phyloP scores from a whole-genome alignment of 2,329 filamentous ascomycete species.

The Calonectria ilicicola region DNA sequence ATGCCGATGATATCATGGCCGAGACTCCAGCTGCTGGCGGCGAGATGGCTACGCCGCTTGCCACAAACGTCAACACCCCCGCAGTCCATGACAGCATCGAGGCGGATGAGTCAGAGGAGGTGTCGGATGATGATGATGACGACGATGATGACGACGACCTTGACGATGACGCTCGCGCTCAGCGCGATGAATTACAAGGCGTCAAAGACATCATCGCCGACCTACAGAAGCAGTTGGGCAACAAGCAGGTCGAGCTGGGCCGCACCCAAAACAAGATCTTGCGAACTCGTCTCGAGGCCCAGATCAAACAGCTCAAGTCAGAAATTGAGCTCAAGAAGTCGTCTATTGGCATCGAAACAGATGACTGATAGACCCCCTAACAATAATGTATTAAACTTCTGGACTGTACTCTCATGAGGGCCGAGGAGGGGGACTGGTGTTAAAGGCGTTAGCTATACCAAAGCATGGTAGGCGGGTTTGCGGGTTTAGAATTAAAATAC shows the following conservation, averaged over 20 bases:
- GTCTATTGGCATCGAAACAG: conserved; percentile 55
- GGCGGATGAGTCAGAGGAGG: conserved; percentile 53
- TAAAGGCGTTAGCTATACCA: conserved; percentile 22
- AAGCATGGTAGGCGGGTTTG: conserved; percentile 27
- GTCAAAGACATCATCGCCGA: conserved; percentile 67
- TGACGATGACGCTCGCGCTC: conserved; percentile 65
- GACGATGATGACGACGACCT: conserved; percentile 66
- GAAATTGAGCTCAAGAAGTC: conserved; percentile 60
- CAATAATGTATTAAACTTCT: neutral
- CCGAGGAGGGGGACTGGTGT: conserved; percentile 28
- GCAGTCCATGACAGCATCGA: conserved; percentile 60
- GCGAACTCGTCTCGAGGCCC: conserved; percentile 60
- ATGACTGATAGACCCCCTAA: conserved; percentile 43
- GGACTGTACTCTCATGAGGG: neutral
- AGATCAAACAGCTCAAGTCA: conserved; percentile 60
- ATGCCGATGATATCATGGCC: conserved; percentile 52
- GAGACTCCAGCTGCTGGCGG: conserved; percentile 57
- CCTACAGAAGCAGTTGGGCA: conserved; percentile 63
- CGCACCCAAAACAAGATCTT: conserved; percentile 61
- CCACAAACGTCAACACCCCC: conserved; percentile 57
- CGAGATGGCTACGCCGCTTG: conserved; percentile 60
- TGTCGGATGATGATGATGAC: conserved; percentile 60
- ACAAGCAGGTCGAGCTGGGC: conserved; percentile 57
- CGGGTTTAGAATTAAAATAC: conserved; percentile 31
- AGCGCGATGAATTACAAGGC: conserved; percentile 64